Conservation (phyloP, 2,329 filamentous ascomycete species). For the Rhinocladiella similis region DNA sequence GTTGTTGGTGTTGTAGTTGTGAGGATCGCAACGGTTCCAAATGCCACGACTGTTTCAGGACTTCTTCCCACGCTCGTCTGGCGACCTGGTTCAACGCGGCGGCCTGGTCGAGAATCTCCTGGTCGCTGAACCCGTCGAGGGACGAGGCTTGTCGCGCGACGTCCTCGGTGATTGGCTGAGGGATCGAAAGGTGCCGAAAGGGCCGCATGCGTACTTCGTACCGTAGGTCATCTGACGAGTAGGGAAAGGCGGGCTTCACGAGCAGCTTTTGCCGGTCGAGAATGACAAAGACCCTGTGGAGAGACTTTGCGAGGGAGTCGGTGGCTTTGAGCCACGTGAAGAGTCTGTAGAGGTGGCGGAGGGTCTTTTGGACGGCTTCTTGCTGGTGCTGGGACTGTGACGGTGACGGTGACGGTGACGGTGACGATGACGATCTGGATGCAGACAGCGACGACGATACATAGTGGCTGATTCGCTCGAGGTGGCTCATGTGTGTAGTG, state of each 20-base stretch:
- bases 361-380: conserved; percentile 32
- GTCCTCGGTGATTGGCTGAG: conserved; percentile 65
- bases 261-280: conserved; percentile 58
- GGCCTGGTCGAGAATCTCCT: conserved; percentile 41
- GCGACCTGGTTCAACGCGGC: conserved; percentile 41
- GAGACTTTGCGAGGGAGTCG: conserved; percentile 53
- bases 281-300: conserved; percentile 64
- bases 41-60: conserved; percentile 40
- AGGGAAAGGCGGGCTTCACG: conserved; percentile 52
- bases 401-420: too few species aligned
- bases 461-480: conserved; percentile 72
- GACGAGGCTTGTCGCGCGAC: conserved; percentile 54
- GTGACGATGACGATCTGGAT: not conserved
- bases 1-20: too few species aligned
- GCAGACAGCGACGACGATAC: conserved; percentile 39
- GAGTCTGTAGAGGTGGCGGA: conserved; percentile 54
- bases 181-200: conserved; percentile 68
- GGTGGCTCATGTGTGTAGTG: conserved; percentile 66
- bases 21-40: conserved; percentile 20
- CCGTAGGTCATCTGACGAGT: conserved; percentile 66
- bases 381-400: not conserved
- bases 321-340: conserved; percentile 66
- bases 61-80: conserved; percentile 45
- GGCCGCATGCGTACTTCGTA: conserved; percentile 88
- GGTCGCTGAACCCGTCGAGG: conserved; percentile 46